Evolutionary conservation across 257 asterid genomes (phyloP), one percentile per base, ranked within the genome.

Genomic region (Solanum lycopersicoides): DNA sequence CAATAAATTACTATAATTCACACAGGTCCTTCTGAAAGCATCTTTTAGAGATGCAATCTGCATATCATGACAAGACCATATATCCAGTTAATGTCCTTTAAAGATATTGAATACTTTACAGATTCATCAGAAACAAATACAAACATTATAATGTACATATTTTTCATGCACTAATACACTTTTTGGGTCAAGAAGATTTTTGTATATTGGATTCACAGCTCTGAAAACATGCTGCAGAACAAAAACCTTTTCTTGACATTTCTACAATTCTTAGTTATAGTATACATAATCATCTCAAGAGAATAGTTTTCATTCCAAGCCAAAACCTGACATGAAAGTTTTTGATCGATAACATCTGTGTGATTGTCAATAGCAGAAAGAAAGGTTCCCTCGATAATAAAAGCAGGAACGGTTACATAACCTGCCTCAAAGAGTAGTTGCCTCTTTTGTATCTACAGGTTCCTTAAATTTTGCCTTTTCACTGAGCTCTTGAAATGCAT

Each of bases 381-480:
- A 80, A 80, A 80, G 85, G 25, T 30, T 25, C n/a, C 39, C 83
- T 77, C 13, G 6, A 44, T 32, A 21, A 34, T n/a, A 44, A n/a
- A 91, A 86, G 87, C 96, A 87, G 53, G 90, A 83, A 82, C 87
- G 59, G 83, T 83, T 90, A 37, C 82, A 85, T 63, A 92, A 35
- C 87, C 92, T 83, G 50, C 89, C 89, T 93, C 93, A 94, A 37
- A 89, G 88, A 69, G 96, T 86, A 9, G 35, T 53, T 15, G 25
- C 74, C 86, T 82, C 90, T 79, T 91, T 73, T 4, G 88, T 85
- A 14, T 79, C 90, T 23, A 86, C 73, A 3, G 93, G 94, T 83
- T 94, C 98, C 86, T 83, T 89, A 88, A 97, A 97, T 82, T 88
- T 92, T 30, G 99, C 99, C 91, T 91, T 96, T 89, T 91, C 94